A percentile compares a stretch with the other conserved stretches of the same genome.
phyloP scores from a whole-genome alignment of 2,329 filamentous ascomycete genomes.

The Leptographium wingfieldii region DNA sequence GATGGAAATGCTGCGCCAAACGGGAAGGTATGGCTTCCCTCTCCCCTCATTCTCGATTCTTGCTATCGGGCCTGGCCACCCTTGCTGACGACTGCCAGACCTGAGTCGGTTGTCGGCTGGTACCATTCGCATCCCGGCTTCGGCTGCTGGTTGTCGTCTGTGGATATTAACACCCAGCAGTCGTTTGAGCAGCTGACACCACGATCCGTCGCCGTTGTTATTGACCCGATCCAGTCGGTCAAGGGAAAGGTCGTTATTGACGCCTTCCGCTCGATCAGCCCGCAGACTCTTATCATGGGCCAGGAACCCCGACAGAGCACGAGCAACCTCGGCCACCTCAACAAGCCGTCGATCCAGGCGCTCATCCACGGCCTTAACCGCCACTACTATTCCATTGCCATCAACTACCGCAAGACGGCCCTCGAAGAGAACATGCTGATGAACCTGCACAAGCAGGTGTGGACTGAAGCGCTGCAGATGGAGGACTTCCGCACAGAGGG shows the following conservation, averaged over 20 bases:
- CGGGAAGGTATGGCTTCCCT: slow-evolving; percentile 56
- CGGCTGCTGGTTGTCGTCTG: slow-evolving; percentile 96
- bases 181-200: slow-evolving; percentile 99
- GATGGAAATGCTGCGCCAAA: slow-evolving; percentile 99
- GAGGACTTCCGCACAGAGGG: slow-evolving; percentile 84
- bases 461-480: slow-evolving; percentile 97
- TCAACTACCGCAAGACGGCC: slow-evolving; percentile 95
- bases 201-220: slow-evolving; percentile 91
- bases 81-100: slow-evolving; percentile 36
- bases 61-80: neutral
- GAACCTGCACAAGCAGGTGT: slow-evolving; percentile 99
- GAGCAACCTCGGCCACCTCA: slow-evolving; percentile 92
- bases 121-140: slow-evolving; percentile 99
- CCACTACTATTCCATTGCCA: slow-evolving; percentile 98
- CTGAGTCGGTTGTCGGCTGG: slow-evolving; percentile 96
- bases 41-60: neutral
- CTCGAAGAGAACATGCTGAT: slow-evolving; percentile 99
- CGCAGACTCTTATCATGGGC: slow-evolving; percentile 93
- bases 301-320: slow-evolving; percentile 97
- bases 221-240: slow-evolving; percentile 97
- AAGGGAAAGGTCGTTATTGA: slow-evolving; percentile 99
- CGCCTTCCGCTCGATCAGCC: slow-evolving; percentile 96
- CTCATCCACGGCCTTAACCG: slow-evolving; percentile 96
- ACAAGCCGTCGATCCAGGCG: slow-evolving; percentile 99
- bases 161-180: slow-evolving; percentile 99